Conservation (phyloP, 805 yeast genomes). For the Candida namnaoensis region DNA sequence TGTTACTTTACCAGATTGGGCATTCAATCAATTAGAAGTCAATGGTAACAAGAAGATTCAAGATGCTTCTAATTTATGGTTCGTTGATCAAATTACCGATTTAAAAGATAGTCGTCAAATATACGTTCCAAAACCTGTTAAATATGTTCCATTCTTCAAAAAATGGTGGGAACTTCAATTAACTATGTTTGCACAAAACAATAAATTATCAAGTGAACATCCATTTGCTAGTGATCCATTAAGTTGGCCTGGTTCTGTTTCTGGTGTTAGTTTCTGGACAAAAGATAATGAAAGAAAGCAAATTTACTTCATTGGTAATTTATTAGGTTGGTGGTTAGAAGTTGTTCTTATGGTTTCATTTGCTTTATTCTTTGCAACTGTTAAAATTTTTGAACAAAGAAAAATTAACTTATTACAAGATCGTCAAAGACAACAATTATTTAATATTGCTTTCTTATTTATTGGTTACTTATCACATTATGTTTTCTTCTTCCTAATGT, state of each 20-base stretch:
- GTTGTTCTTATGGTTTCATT: slow-evolving; percentile 54
- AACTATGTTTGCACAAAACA: slow-evolving; percentile 88
- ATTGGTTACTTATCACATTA: slow-evolving; percentile 86
- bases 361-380: slow-evolving; percentile 59
- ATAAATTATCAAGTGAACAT: slow-evolving; percentile 77
- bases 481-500: slow-evolving; percentile 86
- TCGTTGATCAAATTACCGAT: slow-evolving; percentile 58
- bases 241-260: slow-evolving; percentile 81
- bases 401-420: slow-evolving; percentile 45
- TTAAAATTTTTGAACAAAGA: slow-evolving; percentile 73
- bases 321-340: slow-evolving; percentile 86
- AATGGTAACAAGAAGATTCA: slow-evolving; percentile 83
- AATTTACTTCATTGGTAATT: slow-evolving; percentile 85
- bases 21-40: slow-evolving; percentile 81
- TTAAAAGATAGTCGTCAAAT: slow-evolving; percentile 53
- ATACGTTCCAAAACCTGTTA: slow-evolving; percentile 59
- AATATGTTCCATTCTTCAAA: slow-evolving; percentile 59
- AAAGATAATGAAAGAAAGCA: slow-evolving; percentile 56
- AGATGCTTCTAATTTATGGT: slow-evolving; percentile 69
- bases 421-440: slow-evolving; percentile 61
- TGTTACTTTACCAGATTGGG: slow-evolving; percentile 90
- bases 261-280: slow-evolving; percentile 97
- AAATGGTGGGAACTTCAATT: slow-evolving; percentile 89
- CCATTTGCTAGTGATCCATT: slow-evolving; percentile 93
- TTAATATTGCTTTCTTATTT: slow-evolving; percentile 79